A percentile compares a stretch with the other conserved stretches of the same genome.
These are phyloP conservation scores for Prunus yedoensis DNA, from an alignment of 331 rosid species.

Conservation along the genomic window DNA sequence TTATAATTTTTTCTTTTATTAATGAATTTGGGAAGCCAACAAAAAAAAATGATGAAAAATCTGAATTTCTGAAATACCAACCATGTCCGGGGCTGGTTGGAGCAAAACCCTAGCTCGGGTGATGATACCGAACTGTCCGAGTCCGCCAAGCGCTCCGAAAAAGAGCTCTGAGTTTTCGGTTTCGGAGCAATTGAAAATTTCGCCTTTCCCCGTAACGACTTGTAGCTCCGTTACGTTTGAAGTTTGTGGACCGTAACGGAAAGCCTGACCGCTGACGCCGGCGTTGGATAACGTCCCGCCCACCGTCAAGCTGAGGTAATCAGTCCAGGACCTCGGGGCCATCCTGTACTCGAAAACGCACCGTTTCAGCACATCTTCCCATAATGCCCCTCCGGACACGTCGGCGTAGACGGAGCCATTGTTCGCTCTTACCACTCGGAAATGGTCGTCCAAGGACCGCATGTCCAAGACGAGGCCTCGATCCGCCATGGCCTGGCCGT, in stretches of 20 bases:
- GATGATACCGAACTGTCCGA: constrained; percentile 86
- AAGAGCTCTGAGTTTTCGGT: constrained; percentile 67
- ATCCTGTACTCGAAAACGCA: constrained; percentile 47
- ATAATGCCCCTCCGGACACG: constrained; percentile 93
- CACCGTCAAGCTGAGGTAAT: constrained; percentile 74
- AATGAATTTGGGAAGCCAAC: not conserved
- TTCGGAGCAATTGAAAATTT: constrained; percentile 56
- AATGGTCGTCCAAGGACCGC: constrained; percentile 54
- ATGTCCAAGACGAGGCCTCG: constrained; percentile 75
- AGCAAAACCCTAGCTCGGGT: constrained; percentile 68
- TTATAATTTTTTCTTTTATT: too few species aligned
- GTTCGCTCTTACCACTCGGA: constrained; percentile 16
- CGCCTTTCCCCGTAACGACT: constrained; percentile 81
- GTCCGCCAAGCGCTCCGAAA: constrained; percentile 68
- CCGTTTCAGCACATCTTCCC: constrained; percentile 78
- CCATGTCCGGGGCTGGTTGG: constrained; percentile 76
- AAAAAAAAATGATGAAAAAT: not conserved
- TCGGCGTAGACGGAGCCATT: constrained; percentile 45
- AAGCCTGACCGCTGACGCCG: constrained; percentile 87
- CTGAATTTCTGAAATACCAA: constrained; percentile 11
- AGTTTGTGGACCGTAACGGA: constrained; percentile 85
- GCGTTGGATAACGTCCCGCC: constrained; percentile 92
- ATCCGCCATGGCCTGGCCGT: constrained; percentile 92
- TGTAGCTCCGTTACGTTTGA: constrained; percentile 76
- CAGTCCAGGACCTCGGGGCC: constrained; percentile 89